These are phyloP conservation scores for Magnolia officinalis DNA, from an alignment of 164 flowering plant species.

Conservation along the genomic window DNA sequence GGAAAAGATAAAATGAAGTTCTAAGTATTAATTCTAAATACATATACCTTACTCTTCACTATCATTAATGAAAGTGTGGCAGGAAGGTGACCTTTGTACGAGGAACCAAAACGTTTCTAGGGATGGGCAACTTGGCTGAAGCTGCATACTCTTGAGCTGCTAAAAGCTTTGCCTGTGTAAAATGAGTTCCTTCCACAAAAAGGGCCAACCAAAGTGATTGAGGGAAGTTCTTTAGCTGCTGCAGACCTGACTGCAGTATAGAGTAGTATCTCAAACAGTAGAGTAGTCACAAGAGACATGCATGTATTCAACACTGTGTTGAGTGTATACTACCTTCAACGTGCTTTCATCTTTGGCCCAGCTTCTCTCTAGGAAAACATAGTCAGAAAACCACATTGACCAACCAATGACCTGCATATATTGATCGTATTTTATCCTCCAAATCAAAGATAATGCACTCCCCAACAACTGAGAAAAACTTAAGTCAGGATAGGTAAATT, in stretches of 20 bases:
- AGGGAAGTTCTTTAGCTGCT: slow-evolving; percentile 71
- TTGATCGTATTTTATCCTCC: background rate
- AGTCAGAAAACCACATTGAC: slow-evolving; percentile 99
- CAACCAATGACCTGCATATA: slow-evolving; percentile 81
- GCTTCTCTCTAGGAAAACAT: slow-evolving; percentile 85
- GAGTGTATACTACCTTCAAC: slow-evolving; percentile 50
- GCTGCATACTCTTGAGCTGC: slow-evolving; percentile 97
- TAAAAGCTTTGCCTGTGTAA: slow-evolving; percentile 81
- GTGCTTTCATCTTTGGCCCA: slow-evolving; percentile 96
- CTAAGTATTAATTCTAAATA: too few species aligned
- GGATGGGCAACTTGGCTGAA: slow-evolving; percentile 67
- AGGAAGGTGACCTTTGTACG: slow-evolving; percentile 75
- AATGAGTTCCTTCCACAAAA: slow-evolving; percentile 97
- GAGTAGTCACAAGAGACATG: background rate
- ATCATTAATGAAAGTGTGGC: background rate
- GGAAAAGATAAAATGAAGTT: too few species aligned
- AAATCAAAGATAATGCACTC: background rate
- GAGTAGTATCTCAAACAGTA: background rate
- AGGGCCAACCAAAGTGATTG: slow-evolving; percentile 94
- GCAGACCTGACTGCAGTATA: slow-evolving; percentile 69
- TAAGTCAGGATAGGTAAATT: too few species aligned
- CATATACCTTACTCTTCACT: background rate
- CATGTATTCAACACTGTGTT: background rate
- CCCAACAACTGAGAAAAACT: too few species aligned
- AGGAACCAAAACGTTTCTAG: slow-evolving; percentile 92